Evolutionary conservation across 352 stramenopile genomes (phyloP), one percentile per base, ranked within the genome.

Genomic region (Pythium utonaiense): DNA sequence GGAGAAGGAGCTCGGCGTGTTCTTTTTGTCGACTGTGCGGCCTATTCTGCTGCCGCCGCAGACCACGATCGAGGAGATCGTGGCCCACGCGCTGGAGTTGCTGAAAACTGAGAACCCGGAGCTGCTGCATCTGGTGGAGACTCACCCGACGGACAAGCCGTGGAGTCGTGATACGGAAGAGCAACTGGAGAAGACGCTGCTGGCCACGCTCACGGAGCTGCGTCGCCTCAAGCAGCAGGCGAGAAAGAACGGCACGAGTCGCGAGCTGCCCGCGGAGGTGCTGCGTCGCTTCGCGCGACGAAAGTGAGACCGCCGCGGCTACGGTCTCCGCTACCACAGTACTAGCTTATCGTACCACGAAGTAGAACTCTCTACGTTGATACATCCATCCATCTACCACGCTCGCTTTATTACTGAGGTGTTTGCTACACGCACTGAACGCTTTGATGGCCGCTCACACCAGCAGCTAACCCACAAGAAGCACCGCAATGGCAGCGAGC

Each of bases 101-200:
- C 62, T 91, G 5, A 64, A 64, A 2, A 49, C 60, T 8, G 65
- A 80, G 42, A 73, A 80, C n/a, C 60, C 69, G 8, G 78, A 89
- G 48, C 64, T 91, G 42, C 57, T 80, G 34, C 71, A 81, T 28
- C 65, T 83, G 44, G 41, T 91, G 19, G 71, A 80, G 50, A 78
- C 53, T 19, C 77, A 89, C 50, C 62, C 71, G 17, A 56, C 57
- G 41, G 76, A 73, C 12, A 76, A 82, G 42, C 54, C 72, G 27
- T 92, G 83, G 83, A 76, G 73, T 16, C 30, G 73, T n/a, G 68
- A 79, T 9, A 71, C 78, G 13, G 72, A 89, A 57, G 69, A 80
- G 7, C 75, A 80, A 47, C 62, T 92, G 36, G 62, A 65, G 10
- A 44, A 52, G 12, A 52, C 67, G 28, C 59, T 89, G 9, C 44